Evolutionary conservation across 2,329 filamentous ascomycete species (phyloP).

Genomic region (Colletotrichum spaethianum): DNA sequence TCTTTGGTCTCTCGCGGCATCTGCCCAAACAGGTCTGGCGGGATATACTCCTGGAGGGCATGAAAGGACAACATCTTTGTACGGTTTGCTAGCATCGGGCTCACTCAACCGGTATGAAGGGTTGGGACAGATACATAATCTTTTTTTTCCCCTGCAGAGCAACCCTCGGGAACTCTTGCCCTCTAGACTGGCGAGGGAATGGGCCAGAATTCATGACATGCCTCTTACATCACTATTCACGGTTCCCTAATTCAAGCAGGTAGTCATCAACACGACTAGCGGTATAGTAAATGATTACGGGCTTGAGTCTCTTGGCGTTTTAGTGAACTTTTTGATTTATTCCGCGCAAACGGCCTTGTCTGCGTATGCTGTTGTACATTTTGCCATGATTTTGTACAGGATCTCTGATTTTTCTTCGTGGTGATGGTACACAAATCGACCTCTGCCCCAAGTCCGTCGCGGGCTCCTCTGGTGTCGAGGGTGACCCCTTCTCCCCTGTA

Average conservation of each 20-base stretch:
- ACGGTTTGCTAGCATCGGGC: constrained; percentile 5
- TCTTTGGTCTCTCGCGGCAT: background rate
- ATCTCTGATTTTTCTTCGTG: constrained; percentile 8
- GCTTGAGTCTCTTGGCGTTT: background rate
- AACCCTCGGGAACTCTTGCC: background rate
- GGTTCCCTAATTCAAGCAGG: background rate
- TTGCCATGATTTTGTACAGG: constrained; percentile 27
- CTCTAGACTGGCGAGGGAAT: background rate
- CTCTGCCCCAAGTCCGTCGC: background rate
- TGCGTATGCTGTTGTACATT: constrained; percentile 31
- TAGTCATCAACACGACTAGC: background rate
- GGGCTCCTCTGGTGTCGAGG: background rate
- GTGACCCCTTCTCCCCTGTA: background rate
- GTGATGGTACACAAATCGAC: constrained; percentile 21
- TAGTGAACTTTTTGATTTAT: constrained; percentile 32
- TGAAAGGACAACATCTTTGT: background rate
- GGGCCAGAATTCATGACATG: background rate
- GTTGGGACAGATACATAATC: constrained; percentile 25
- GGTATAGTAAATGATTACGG: background rate
- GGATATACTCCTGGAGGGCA: background rate
- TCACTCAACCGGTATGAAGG: constrained; percentile 23
- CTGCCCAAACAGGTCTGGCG: background rate
- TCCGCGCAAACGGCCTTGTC: constrained; percentile 3
- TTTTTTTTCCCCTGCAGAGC: constrained; percentile 6
- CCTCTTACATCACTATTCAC: background rate